phyloP scores from a whole-genome alignment of 2,329 filamentous ascomycete genomes.

The Xylaria sp. region DNA sequence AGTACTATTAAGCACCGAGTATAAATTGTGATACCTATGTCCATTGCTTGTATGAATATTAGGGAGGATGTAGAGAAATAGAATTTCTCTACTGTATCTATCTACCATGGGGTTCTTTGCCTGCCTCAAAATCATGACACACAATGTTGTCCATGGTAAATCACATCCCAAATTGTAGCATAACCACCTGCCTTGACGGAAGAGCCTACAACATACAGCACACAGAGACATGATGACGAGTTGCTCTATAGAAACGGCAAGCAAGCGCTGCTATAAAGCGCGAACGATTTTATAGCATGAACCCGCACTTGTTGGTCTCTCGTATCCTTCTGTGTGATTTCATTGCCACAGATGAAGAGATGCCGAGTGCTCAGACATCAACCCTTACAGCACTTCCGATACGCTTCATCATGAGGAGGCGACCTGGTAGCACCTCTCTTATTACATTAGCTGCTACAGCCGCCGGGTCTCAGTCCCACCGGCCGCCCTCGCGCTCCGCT shows the following conservation, averaged over 20 bases:
- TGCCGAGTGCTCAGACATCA: neutral
- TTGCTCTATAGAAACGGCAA: neutral
- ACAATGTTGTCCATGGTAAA: neutral
- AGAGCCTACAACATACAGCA: constrained; percentile 2
- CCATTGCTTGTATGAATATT: constrained; percentile 8
- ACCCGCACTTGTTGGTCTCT: neutral
- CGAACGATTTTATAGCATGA: neutral
- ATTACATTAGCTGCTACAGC: constrained; percentile 5
- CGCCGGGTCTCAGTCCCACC: constrained; percentile 49
- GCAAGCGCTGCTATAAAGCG: neutral
- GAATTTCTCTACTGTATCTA: constrained; percentile 4
- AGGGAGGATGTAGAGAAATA: neutral
- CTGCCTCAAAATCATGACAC: constrained; percentile 2
- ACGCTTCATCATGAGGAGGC: neutral
- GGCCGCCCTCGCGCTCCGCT: constrained; percentile 61
- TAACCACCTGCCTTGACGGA: neutral
- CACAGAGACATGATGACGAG: neutral
- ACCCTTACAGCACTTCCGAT: neutral
- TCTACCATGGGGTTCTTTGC: neutral
- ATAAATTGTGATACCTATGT: too few species aligned
- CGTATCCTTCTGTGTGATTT: neutral
- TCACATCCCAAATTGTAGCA: neutral
- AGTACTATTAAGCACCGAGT: too few species aligned
- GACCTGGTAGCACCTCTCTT: neutral
- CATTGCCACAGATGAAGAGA: neutral